Conservation (phyloP, 306 rosid genomes). For the Prunus fruticosa region DNA sequence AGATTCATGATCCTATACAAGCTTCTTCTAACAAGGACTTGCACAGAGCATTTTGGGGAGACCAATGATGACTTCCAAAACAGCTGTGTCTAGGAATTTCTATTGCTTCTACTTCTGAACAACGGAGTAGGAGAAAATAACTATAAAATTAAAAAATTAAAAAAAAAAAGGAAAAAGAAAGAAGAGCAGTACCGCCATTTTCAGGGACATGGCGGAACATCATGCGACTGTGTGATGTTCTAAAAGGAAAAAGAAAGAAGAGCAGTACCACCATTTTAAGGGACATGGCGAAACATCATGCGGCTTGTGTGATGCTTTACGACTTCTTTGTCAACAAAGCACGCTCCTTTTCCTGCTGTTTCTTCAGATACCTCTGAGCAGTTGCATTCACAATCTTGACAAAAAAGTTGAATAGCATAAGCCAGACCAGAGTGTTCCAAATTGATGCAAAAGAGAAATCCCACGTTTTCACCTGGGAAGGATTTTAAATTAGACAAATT, state of each 20-base stretch:
- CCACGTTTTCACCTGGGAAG: constrained; percentile 71
- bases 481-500: background rate
- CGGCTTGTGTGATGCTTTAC: constrained; percentile 22
- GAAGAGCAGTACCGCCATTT: background rate
- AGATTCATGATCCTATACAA: constrained; percentile 38
- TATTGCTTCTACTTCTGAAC: constrained; percentile 27
- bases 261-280: background rate
- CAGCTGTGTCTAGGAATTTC: constrained; percentile 26
- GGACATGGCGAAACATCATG: constrained; percentile 5
- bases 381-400: constrained; percentile 87
- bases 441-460: constrained; percentile 74
- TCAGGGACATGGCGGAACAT: constrained; percentile 9
- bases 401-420: constrained; percentile 90
- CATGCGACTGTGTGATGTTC: constrained; percentile 22
- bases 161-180: background rate
- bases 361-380: constrained; percentile 74
- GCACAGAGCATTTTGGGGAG: constrained; percentile 16
- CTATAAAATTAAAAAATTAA: background rate
- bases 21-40: constrained; percentile 38
- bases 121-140: background rate
- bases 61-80: constrained; percentile 31
- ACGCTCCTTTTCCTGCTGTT: constrained; percentile 63
- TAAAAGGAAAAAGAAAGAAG: background rate
- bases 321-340: constrained; percentile 40
- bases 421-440: constrained; percentile 95